Conservation (phyloP, 306 rosid species). For the Argentina anserina region DNA sequence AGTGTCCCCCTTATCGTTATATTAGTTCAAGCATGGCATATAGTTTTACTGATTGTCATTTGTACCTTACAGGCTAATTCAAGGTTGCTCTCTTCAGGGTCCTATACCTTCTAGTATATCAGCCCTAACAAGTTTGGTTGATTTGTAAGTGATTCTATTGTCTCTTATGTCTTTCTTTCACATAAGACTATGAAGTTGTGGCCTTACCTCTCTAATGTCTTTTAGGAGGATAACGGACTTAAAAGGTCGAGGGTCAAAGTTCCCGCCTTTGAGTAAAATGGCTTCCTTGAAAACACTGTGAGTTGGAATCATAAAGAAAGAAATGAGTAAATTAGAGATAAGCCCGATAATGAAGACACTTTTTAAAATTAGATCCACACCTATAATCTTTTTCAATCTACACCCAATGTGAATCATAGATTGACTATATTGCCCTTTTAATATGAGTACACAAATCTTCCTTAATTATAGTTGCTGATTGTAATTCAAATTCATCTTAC, state of each 20-base stretch:
- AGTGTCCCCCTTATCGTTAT: conserved; percentile 25
- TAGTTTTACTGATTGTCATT: conserved; percentile 8
- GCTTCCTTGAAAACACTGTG: conserved; percentile 67
- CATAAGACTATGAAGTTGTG: conserved; percentile 25
- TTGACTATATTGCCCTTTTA: too few species aligned
- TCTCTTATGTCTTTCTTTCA: conserved; percentile 9
- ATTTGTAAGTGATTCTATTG: conserved; percentile 57
- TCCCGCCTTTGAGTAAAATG: conserved; percentile 62
- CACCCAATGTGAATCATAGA: too few species aligned
- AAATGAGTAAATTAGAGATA: too few species aligned
- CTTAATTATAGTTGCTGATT: too few species aligned
- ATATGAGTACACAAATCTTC: too few species aligned
- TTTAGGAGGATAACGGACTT: conserved; percentile 89
- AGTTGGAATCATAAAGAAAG: conserved; percentile 42
- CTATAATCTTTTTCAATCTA: too few species aligned
- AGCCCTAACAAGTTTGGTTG: conserved; percentile 51
- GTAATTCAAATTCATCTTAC: too few species aligned
- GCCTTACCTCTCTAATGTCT: conserved; percentile 19
- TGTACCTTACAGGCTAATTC: conserved; percentile 54
- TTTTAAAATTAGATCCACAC: too few species aligned
- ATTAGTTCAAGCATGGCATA: background rate
- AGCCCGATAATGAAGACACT: too few species aligned
- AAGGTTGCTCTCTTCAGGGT: conserved; percentile 79
- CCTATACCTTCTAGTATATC: conserved; percentile 84
- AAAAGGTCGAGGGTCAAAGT: conserved; percentile 46